A percentile compares a stretch with the other conserved stretches of the same genome.
These are phyloP conservation scores for Phytophthora fragariae DNA, from an alignment of 352 stramenopile genomes.

Conservation along the genomic window DNA sequence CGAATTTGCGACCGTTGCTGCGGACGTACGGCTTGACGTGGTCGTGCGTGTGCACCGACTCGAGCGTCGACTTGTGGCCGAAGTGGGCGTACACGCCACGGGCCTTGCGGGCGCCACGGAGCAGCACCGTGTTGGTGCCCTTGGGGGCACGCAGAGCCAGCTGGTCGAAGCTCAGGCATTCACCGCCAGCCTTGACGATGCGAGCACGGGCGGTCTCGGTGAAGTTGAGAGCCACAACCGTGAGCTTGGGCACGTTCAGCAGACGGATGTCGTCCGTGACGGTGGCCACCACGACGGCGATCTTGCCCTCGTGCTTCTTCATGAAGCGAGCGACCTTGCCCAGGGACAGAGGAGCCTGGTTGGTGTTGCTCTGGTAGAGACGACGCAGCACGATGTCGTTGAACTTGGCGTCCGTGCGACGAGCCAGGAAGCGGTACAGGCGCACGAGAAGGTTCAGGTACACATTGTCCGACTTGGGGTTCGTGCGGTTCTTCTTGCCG, in stretches of 20 bases:
- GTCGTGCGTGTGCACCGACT: constrained; percentile 98
- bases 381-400: constrained; percentile 98
- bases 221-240: constrained; percentile 97
- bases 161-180: constrained; percentile 99
- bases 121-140: constrained; percentile 98
- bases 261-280: constrained; percentile 99
- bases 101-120: constrained; percentile 97
- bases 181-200: constrained; percentile 98
- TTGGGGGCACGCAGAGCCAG: constrained; percentile 97
- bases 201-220: constrained; percentile 98
- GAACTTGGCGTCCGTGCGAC: constrained; percentile 99
- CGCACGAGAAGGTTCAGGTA: constrained; percentile 99
- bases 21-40: constrained; percentile 99
- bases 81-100: constrained; percentile 99
- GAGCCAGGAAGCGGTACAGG: constrained; percentile 97
- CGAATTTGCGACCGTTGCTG: constrained; percentile 99
- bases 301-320: constrained; percentile 99
- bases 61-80: constrained; percentile 97
- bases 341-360: constrained; percentile 98
- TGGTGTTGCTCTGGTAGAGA: constrained; percentile 99
- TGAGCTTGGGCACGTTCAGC: constrained; percentile 96
- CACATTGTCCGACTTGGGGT: constrained; percentile 99
- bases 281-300: constrained; percentile 98
- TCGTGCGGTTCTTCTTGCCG: constrained; percentile 98
- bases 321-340: constrained; percentile 97